Base-by-base conservation (phyloP, 75 land plant genomes). In the Sequoiadendron giganteum region DNA sequence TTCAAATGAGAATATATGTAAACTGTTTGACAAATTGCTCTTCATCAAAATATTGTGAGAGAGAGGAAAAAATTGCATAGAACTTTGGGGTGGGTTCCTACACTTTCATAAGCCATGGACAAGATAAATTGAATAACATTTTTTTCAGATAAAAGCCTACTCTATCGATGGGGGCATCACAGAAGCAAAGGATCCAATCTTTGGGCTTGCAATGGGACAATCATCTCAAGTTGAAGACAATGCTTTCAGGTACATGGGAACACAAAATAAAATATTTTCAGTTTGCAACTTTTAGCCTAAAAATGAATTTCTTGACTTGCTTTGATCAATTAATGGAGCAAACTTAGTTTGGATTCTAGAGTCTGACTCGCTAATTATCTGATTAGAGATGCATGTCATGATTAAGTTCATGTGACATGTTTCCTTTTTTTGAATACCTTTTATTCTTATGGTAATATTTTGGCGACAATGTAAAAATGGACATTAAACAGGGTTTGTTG, bases 121-220 rank as follows among this genome's bases (percentile, higher is more conserved):
- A n/a, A 82, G 30, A 82, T 45, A 40, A 36, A 21, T 21, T 79
- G 49, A 81, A 19, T 45, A 45, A 11, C 30, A 13, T 82, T 49
- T 58, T 32, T 32, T 34, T n/a, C 47, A 96, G 98, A 91, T 96
- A 86, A 96, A 95, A 92, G 96, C 98, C 47, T 90, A 92, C 91
- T 49, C 90, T 55, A 94, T 93, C 76, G 85, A 83, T 90, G 98
- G 95, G 5, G 80, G 88, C 49, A 88, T 91, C 55, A 88, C 91
- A 89, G 96, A 93, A 83, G 98, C 96, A 28, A 96, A 93, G 84
- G 99, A 97, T 89, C 99, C 98, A 38, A 89, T 97, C 52, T 97
- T 97, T 92, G 99, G 99, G 8, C 94, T 97, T 48, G 85, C 92
- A 28, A 92, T 97, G 95, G 98, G 96, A 78, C 91, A 88, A 79